phyloP scores from a whole-genome alignment of 2,329 filamentous ascomycete species.

The Meredithiella fracta region DNA sequence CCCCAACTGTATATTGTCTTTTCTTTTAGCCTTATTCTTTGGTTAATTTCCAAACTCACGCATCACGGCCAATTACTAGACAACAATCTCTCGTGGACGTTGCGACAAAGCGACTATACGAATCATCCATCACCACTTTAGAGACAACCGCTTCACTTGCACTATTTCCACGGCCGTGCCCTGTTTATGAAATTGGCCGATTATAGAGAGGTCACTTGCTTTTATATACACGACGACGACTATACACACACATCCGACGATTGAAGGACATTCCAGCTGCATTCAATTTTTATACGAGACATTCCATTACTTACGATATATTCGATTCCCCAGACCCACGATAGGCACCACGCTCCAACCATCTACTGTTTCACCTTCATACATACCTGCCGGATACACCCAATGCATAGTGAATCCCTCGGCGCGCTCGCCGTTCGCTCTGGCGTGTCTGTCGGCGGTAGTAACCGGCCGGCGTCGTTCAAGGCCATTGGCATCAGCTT shows the following conservation, averaged over 20 bases:
- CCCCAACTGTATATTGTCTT: too few species aligned
- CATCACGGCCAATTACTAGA: too few species aligned
- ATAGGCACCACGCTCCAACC: not conserved
- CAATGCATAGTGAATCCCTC: slow-evolving; percentile 6
- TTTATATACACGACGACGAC: too few species aligned
- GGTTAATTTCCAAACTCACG: too few species aligned
- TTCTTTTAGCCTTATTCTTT: too few species aligned
- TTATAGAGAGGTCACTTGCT: not conserved
- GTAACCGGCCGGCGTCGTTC: slow-evolving; percentile 39
- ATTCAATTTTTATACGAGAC: not conserved
- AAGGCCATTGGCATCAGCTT: slow-evolving; percentile 77
- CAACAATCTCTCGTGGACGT: too few species aligned
- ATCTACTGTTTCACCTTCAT: not conserved
- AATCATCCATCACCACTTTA: too few species aligned
- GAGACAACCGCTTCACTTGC: too few species aligned
- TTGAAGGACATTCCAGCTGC: not conserved
- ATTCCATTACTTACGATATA: not conserved
- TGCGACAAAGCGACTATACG: too few species aligned
- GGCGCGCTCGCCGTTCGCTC: slow-evolving; percentile 19
- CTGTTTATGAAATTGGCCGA: not conserved
- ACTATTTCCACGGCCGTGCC: too few species aligned
- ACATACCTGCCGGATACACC: not conserved
- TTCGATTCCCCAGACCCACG: not conserved
- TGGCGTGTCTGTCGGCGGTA: slow-evolving; percentile 21
- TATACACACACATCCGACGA: too few species aligned